Evolutionary conservation across 352 stramenopile genomes (phyloP), one percentile per base, ranked within the genome.

Genomic region (Globisporangium cystogenes): DNA sequence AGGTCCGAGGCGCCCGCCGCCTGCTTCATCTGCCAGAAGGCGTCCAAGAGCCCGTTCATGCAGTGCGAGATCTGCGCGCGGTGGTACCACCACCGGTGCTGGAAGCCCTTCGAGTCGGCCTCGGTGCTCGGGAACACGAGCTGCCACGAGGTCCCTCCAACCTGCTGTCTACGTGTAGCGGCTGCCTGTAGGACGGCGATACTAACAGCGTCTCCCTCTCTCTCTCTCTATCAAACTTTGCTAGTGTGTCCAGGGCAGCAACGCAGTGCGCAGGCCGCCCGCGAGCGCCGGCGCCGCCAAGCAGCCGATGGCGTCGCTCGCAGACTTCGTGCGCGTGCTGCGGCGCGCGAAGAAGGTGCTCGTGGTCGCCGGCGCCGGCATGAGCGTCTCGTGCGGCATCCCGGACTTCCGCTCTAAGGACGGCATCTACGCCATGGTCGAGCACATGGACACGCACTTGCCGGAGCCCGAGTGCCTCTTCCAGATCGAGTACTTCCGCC

Each of bases 381-480:
- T 98, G 43, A 97, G 82, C 59, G 93, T 97, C 18, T 97, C 87
- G n/a, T 98, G 93, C 51, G 97, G 97, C 24, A 99, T 99, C 58
- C 97, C 97, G 0, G 97, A 99, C 72, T 99, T 99, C 69, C 91
- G 97, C 10, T 97, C 88, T 7, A 86, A 89, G 48, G 76, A 90
- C 54, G 85, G 85, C 42, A 90, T 93, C 53, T 95, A 95, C 61
- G 72, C 79, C 51, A 90, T 93, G 75, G 73, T 87, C 35, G 67
- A 77, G 27, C 68, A 87, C 37, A 88, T 93, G 82, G 82, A 86
- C 33, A 65, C 87, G 7, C 64, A 96, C 44, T 70, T 99, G 35
- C 96, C 96, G 0, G 92, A 91, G 59, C 92, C 96, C 0, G 96
- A 99, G 72, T 94, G 94, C 48, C 68, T 99, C n/a, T 99, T 99